These are phyloP conservation scores for Penicillium sclerotiorum DNA, from an alignment of 2,329 filamentous ascomycete genomes.

Conservation along the genomic window DNA sequence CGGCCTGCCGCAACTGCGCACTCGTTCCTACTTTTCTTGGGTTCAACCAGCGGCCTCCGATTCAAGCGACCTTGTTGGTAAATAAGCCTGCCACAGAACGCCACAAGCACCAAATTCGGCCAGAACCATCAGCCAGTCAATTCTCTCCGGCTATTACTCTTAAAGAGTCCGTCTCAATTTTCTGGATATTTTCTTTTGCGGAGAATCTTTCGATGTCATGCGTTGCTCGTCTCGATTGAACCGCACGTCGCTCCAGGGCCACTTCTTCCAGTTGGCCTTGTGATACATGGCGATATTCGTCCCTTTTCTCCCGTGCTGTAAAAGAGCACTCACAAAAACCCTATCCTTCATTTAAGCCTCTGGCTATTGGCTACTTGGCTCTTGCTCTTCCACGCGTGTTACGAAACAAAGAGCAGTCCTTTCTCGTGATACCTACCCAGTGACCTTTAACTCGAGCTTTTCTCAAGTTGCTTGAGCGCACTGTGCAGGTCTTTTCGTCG, in stretches of 20 bases:
- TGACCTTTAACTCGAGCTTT: background rate
- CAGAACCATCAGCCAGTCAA: too few species aligned
- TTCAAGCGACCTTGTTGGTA: background rate
- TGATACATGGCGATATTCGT: conserved; percentile 1
- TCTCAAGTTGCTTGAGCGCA: background rate
- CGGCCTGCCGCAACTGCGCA: background rate
- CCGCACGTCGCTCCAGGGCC: background rate
- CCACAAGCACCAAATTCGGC: too few species aligned
- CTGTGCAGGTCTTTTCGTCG: background rate
- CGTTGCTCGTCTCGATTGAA: background rate
- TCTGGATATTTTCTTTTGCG: background rate
- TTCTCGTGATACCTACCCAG: too few species aligned
- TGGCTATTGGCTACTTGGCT: background rate
- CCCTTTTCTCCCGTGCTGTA: conserved; percentile 3
- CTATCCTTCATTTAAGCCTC: conserved; percentile 1
- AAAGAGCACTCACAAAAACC: too few species aligned
- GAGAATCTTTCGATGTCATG: background rate
- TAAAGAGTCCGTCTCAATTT: background rate
- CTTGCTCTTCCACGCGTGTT: background rate
- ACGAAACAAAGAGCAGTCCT: too few species aligned
- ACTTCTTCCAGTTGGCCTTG: background rate
- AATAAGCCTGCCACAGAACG: background rate
- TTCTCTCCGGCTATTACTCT: background rate
- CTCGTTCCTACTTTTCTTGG: background rate
- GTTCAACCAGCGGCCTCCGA: background rate